A percentile compares a stretch with the other conserved stretches of the same genome.
phyloP scores from a whole-genome alignment of 176 grass and related monocot species.

The Oryza brachyantha region DNA sequence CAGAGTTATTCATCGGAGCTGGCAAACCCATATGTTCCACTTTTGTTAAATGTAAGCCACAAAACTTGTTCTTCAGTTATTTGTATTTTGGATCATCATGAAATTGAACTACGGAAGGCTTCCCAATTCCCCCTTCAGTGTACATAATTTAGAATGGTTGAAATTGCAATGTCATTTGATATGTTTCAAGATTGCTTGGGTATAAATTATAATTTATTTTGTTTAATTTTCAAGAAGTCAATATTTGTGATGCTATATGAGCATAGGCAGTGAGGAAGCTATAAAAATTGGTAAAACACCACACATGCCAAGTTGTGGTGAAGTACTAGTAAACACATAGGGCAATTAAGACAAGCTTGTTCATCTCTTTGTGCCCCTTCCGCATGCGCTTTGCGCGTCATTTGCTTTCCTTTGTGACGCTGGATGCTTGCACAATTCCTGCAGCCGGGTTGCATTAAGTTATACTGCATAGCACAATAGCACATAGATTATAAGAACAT shows the following conservation, averaged over 20 bases:
- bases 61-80: constrained; percentile 12
- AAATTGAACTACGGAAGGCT: constrained; percentile 20
- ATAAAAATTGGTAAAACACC: background rate
- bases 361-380: no score
- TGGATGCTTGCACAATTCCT: background rate
- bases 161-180: constrained; percentile 9
- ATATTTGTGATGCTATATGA: background rate
- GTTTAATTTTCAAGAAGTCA: background rate
- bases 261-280: background rate
- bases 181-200: constrained; percentile 1
- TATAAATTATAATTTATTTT: background rate
- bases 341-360: background rate
- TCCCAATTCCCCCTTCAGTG: background rate
- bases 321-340: background rate
- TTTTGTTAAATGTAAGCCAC: constrained; percentile 71
- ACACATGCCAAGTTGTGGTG: background rate
- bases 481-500: background rate
- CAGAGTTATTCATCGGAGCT: constrained; percentile 63
- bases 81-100: constrained; percentile 21
- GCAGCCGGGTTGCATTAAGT: background rate
- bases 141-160: background rate
- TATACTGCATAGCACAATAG: background rate
- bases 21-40: constrained; percentile 76
- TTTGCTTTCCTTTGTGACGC: background rate
- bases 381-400: no score